Evolutionary conservation across 352 stramenopile genomes (phyloP), one percentile per base, ranked within the genome.

Genomic region (Elongisporangium anandrum): DNA sequence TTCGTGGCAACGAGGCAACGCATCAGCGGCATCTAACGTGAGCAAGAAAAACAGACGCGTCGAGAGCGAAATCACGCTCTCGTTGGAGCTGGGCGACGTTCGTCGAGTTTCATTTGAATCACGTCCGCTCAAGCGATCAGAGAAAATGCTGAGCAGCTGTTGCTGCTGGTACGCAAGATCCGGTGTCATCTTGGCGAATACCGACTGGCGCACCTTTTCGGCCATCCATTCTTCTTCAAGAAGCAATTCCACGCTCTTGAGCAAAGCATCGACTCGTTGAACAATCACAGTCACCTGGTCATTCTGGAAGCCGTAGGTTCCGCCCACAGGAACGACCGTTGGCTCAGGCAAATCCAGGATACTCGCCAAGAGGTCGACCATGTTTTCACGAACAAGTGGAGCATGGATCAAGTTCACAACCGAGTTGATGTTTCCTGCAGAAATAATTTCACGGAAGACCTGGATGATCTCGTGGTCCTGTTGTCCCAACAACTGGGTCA

Each of bases 181-280:
- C 1, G 82, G 73, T 10, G 85, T 92, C 68, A 89, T 87, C 56
- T 79, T 85, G 13, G 82, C 74, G 57, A 92, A 94, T 9, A 77
- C 67, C 17, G 81, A 94, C 54, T 89, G 78, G n/a, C 85, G 78
- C 17, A 94, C 39, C 64, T 88, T 90, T 54, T 91, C 77, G 0
- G 85, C 85, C 82, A 94, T 94, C 85, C 79, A 92, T 54, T 94
- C 85, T 59, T 94, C 82, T 57, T 94, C 82, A 19, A 94, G 69
- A 82, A 94, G 92, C 3, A 94, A 67, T 50, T 94, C 85, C 39
- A 91, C 79, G 39, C 81, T 91, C 70, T 94, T 92, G 6, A 94
- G 56, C 38, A 94, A 53, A 23, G 81, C 81, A 56, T 91, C 85
- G 12, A 94, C 69, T 39, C 81, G 79, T 58, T 92, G 79, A 8